A percentile compares a stretch with the other conserved stretches of the same genome.
These are phyloP conservation scores for Silene vulgaris DNA, from an alignment of 179 eudicot genomes.

Conservation along the genomic window DNA sequence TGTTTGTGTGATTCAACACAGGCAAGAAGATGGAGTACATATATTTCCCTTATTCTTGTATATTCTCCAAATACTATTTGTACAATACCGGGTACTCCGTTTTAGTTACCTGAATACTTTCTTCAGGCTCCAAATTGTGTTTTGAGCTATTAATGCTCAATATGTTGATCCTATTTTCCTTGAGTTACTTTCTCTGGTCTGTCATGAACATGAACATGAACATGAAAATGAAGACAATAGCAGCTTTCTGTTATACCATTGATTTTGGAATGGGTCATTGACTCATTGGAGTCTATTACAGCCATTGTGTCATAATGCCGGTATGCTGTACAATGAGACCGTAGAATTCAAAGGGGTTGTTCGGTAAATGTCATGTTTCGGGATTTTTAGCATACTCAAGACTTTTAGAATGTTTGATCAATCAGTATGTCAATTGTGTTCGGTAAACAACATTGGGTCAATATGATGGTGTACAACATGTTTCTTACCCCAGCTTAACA, in stretches of 20 bases:
- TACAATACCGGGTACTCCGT: background rate
- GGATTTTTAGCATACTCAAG: too few species aligned
- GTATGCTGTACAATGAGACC: background rate
- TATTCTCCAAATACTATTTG: slow-evolving; percentile 5
- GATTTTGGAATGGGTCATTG: background rate
- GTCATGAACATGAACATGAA: background rate
- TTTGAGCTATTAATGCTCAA: background rate
- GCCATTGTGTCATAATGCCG: too few species aligned
- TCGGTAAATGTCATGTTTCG: too few species aligned
- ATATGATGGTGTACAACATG: too few species aligned
- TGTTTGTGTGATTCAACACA: background rate
- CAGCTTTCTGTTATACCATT: background rate
- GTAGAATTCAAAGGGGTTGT: too few species aligned
- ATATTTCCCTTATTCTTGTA: background rate
- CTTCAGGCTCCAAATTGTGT: background rate
- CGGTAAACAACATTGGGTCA: too few species aligned
- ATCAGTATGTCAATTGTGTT: too few species aligned
- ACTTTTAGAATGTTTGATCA: too few species aligned
- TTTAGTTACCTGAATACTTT: background rate
- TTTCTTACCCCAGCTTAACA: too few species aligned
- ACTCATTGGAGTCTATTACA: too few species aligned
- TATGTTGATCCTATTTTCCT: background rate
- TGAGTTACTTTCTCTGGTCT: background rate
- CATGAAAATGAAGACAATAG: background rate
- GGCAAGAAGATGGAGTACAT: slow-evolving; percentile 3